Conservation (phyloP, 1,284 basidiomycete genomes). For the Amylostereum areolatum region DNA sequence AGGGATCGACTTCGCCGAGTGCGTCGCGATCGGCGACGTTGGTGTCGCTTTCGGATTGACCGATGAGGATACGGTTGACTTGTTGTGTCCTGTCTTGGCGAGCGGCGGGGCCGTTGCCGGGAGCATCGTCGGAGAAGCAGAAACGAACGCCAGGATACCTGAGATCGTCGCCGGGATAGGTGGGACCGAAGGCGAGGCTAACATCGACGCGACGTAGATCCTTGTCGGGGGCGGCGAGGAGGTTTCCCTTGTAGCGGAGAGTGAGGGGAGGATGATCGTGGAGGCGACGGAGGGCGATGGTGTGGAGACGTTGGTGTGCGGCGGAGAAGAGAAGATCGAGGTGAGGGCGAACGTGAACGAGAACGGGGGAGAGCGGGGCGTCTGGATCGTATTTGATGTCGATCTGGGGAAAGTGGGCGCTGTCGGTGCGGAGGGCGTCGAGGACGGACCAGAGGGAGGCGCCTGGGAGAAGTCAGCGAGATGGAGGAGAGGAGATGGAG, state of each 20-base stretch:
- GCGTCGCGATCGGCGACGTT: slow-evolving; percentile 55
- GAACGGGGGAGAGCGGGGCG: slow-evolving; percentile 66
- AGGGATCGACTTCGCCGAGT: slow-evolving; percentile 61
- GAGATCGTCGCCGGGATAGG: slow-evolving; percentile 74
- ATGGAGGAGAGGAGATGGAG: slow-evolving; percentile 3
- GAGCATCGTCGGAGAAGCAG: slow-evolving; percentile 65
- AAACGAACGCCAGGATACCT: slow-evolving; percentile 82
- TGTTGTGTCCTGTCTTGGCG: slow-evolving; percentile 62
- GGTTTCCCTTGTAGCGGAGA: slow-evolving; percentile 62
- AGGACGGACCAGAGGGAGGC: slow-evolving; percentile 78
- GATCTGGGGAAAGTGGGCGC: slow-evolving; percentile 71
- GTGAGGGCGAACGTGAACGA: slow-evolving; percentile 73
- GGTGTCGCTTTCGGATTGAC: slow-evolving; percentile 51
- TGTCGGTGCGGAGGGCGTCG: slow-evolving; percentile 57
- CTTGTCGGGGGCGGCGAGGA: slow-evolving; percentile 55
- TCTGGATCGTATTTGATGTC: slow-evolving; percentile 82
- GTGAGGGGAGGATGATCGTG: slow-evolving; percentile 60
- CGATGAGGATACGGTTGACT: slow-evolving; percentile 67
- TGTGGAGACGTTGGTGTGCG: slow-evolving; percentile 68
- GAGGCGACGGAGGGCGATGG: slow-evolving; percentile 64
- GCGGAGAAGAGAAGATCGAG: slow-evolving; percentile 78
- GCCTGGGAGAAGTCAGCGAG: slow-evolving; percentile 36
- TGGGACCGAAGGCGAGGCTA: slow-evolving; percentile 76
- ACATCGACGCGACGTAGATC: slow-evolving; percentile 62
- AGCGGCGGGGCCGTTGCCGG: slow-evolving; percentile 45